Evolutionary conservation across 2,329 filamentous ascomycete genomes (phyloP).

Genomic region (Cercospora nicotianae): DNA sequence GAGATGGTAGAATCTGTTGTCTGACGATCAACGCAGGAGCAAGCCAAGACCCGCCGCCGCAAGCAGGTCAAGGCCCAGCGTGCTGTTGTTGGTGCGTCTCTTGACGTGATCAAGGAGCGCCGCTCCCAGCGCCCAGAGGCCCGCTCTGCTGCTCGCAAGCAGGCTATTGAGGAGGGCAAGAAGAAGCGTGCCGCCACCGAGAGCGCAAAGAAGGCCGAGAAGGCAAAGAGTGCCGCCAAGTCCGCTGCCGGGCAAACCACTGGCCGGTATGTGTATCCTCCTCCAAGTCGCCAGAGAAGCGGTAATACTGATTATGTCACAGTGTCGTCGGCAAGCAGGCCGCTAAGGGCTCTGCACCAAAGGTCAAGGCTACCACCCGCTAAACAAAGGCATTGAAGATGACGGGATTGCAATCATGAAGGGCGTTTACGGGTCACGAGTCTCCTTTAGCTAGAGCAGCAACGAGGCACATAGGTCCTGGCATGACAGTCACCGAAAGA

Average conservation of each 20-base stretch:
- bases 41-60: conserved; percentile 99
- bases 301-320: background rate
- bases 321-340: conserved; percentile 91
- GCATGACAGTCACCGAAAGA: conserved; percentile 22
- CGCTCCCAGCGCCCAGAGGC: conserved; percentile 92
- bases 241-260: conserved; percentile 71
- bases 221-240: conserved; percentile 90
- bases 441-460: conserved; percentile 17
- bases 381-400: conserved; percentile 51
- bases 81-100: conserved; percentile 97
- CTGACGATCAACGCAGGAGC: conserved; percentile 67
- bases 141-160: conserved; percentile 81
- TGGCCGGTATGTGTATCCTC: conserved; percentile 48
- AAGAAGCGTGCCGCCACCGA: conserved; percentile 90
- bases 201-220: conserved; percentile 97
- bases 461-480: conserved; percentile 17
- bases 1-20: background rate
- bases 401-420: conserved; percentile 11
- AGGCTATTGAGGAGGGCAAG: conserved; percentile 96
- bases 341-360: conserved; percentile 82
- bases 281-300: background rate
- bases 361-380: conserved; percentile 83
- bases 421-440: conserved; percentile 15
- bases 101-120: conserved; percentile 99
- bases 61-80: conserved; percentile 98